phyloP scores from a whole-genome alignment of 192 early-diverging fungal species.

The Gigaspora rosea region DNA sequence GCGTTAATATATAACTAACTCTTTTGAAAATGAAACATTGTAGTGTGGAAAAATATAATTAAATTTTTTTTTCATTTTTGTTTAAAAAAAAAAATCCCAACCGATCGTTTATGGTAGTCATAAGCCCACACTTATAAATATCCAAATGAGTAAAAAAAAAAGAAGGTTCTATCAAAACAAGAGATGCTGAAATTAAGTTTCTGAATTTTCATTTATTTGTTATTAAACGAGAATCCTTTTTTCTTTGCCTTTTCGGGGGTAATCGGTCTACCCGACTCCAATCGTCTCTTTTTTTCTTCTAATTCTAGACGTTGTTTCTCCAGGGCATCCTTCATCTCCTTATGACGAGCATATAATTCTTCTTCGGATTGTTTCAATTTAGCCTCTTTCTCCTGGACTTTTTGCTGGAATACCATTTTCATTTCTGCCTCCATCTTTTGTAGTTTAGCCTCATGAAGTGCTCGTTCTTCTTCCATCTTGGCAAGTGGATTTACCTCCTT shows the following conservation, averaged over 20 bases:
- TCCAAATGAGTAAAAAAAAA: no score
- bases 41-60: no score
- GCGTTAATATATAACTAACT: no score
- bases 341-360: slow-evolving; percentile 94
- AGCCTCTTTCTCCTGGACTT: slow-evolving; percentile 98
- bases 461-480: slow-evolving; percentile 90
- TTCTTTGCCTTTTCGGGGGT: slow-evolving; percentile 78
- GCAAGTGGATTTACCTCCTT: slow-evolving; percentile 72
- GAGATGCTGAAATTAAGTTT: not conserved
- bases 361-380: slow-evolving; percentile 98
- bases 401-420: slow-evolving; percentile 98
- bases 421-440: slow-evolving; percentile 99
- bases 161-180: no score
- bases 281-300: slow-evolving; percentile 92
- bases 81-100: no score
- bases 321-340: slow-evolving; percentile 97
- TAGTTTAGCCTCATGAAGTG: slow-evolving; percentile 92
- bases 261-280: slow-evolving; percentile 69
- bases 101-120: no score
- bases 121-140: no score
- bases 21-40: no score
- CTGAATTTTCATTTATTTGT: slow-evolving; percentile 37
- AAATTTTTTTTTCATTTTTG: no score
- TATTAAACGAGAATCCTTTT: slow-evolving; percentile 69
- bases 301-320: slow-evolving; percentile 93